Conservation (phyloP, 2,329 filamentous ascomycete genomes). For the Zymoseptoria passerinii region DNA sequence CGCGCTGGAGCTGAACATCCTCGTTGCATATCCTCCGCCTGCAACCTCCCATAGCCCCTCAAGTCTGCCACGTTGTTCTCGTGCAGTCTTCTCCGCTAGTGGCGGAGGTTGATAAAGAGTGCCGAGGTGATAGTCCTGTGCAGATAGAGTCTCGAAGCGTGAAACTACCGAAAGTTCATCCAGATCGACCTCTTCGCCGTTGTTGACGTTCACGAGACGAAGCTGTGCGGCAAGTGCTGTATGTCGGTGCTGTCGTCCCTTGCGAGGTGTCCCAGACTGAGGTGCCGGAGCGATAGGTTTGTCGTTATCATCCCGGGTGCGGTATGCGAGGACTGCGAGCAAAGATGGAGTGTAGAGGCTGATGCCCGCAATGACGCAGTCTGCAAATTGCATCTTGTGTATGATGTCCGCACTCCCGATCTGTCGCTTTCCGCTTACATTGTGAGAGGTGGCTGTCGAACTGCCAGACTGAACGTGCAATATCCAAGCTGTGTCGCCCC, state of each 20-base stretch:
- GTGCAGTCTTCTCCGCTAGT: constrained; percentile 48
- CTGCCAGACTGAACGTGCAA: constrained; percentile 74
- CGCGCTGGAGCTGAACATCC: constrained; percentile 77
- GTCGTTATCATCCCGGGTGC: constrained; percentile 64
- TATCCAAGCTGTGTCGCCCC: constrained; percentile 95
- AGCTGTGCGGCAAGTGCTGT: constrained; percentile 83
- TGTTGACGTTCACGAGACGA: constrained; percentile 78
- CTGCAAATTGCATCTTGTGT: constrained; percentile 80
- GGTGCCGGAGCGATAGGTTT: constrained; percentile 42
- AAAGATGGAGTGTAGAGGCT: constrained; percentile 91
- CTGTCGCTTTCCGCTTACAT: constrained; percentile 59
- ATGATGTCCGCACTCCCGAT: constrained; percentile 80
- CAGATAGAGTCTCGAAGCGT: constrained; percentile 75
- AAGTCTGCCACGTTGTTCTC: constrained; percentile 58
- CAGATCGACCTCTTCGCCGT: constrained; percentile 74
- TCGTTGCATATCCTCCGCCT: constrained; percentile 68
- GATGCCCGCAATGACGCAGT: constrained; percentile 96
- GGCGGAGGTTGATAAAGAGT: constrained; percentile 70
- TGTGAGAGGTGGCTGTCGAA: constrained; percentile 53
- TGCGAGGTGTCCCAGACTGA: constrained; percentile 38
- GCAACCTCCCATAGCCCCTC: constrained; percentile 74
- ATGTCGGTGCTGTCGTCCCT: constrained; percentile 60
- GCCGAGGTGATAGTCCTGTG: constrained; percentile 84
- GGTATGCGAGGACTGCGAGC: constrained; percentile 84
- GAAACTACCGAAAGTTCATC: constrained; percentile 71